A percentile compares a stretch with the other conserved stretches of the same genome.
These are phyloP conservation scores for Trichoderma endophyticum DNA, from an alignment of 2,329 filamentous ascomycete genomes.

Conservation along the genomic window DNA sequence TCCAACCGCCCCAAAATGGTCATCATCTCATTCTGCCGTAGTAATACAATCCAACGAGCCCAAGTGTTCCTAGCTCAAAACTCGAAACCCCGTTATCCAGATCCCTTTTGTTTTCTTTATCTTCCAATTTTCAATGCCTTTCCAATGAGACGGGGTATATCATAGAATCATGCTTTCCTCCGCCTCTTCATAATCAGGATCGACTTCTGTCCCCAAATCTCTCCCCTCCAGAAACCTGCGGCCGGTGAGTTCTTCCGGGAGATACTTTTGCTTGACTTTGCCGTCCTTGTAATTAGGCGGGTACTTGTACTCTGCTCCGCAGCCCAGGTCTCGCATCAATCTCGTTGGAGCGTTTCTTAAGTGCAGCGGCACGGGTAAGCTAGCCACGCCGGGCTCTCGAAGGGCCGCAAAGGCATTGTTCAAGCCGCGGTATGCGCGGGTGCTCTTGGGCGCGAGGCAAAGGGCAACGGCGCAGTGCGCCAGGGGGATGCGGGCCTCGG, in stretches of 20 bases:
- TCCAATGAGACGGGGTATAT: not conserved
- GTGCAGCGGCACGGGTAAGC: constrained; percentile 79
- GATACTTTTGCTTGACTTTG: constrained; percentile 78
- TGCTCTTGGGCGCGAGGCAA: constrained; percentile 78
- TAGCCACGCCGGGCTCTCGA: constrained; percentile 77
- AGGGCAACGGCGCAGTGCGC: constrained; percentile 84
- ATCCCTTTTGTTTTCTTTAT: not conserved
- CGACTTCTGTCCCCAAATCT: constrained; percentile 75
- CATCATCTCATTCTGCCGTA: not conserved
- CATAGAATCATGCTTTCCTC: constrained; percentile 31
- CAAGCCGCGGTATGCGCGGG: constrained; percentile 76
- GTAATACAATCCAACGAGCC: not conserved
- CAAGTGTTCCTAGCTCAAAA: not conserved
- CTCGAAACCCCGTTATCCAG: not conserved
- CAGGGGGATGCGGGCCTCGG: constrained; percentile 88
- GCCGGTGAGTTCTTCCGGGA: constrained; percentile 73
- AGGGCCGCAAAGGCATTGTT: constrained; percentile 77
- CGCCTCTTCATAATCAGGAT: constrained; percentile 59
- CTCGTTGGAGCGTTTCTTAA: constrained; percentile 87
- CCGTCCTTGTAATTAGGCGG: constrained; percentile 87
- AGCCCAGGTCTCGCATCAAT: constrained; percentile 89
- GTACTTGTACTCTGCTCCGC: constrained; percentile 92
- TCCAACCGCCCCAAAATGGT: not conserved
- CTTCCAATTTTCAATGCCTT: not conserved
- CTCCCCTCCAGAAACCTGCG: constrained; percentile 73